phyloP scores from a whole-genome alignment of 2,329 filamentous ascomycete species.

The Hypoxylon sp. region DNA sequence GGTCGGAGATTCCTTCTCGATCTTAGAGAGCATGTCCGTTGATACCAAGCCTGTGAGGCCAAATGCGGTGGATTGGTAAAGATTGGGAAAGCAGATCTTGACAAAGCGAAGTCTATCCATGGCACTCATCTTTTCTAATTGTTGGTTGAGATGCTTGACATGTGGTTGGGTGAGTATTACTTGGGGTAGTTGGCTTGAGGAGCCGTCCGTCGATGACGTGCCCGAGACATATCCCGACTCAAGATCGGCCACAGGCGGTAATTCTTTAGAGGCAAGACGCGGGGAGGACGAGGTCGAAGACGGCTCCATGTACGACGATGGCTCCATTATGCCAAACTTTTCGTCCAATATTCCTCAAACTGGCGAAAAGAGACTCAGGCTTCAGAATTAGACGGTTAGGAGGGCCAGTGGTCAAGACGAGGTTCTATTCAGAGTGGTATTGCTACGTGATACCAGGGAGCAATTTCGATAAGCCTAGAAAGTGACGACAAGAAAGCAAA shows the following conservation, averaged over 20 bases:
- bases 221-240: slow-evolving; percentile 90
- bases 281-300: slow-evolving; percentile 60
- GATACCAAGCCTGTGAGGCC: slow-evolving; percentile 85
- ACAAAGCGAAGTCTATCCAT: slow-evolving; percentile 94
- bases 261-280: slow-evolving; percentile 55
- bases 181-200: slow-evolving; percentile 75
- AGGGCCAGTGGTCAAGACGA: neutral
- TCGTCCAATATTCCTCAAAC: slow-evolving; percentile 12
- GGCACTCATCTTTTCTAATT: slow-evolving; percentile 89
- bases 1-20: slow-evolving; percentile 74
- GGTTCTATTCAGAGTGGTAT: slow-evolving; percentile 9
- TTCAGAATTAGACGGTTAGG: neutral
- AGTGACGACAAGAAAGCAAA: slow-evolving; percentile 23
- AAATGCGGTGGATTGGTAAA: slow-evolving; percentile 90
- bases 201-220: slow-evolving; percentile 72
- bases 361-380: slow-evolving; percentile 11
- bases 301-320: slow-evolving; percentile 51
- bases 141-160: slow-evolving; percentile 89
- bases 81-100: slow-evolving; percentile 88
- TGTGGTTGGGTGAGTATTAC: slow-evolving; percentile 90
- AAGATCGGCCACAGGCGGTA: slow-evolving; percentile 61
- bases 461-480: slow-evolving; percentile 4
- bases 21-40: slow-evolving; percentile 86
- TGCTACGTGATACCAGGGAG: slow-evolving; percentile 6
- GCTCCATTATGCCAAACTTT: slow-evolving; percentile 42